phyloP scores from a whole-genome alignment of 148 eudicot species.

The Suaeda aralocaspica region DNA sequence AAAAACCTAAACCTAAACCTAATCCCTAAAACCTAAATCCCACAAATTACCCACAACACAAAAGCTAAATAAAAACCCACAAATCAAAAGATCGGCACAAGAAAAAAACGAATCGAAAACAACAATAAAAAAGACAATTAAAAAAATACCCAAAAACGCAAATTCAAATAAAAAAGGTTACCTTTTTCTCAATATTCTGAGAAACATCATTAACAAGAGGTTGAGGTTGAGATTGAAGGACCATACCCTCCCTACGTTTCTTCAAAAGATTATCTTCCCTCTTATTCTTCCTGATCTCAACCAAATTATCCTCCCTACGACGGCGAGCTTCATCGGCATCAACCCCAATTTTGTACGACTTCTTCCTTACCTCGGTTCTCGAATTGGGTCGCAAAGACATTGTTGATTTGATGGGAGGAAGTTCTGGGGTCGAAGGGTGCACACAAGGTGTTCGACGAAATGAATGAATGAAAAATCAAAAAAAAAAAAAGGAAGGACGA shows the following conservation, averaged over 20 bases:
- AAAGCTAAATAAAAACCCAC: constrained; percentile 11
- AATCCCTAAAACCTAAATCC: neutral
- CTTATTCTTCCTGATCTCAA: constrained; percentile 91
- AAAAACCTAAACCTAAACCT: constrained; percentile 10
- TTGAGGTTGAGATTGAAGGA: constrained; percentile 42
- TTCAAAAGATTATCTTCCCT: constrained; percentile 75
- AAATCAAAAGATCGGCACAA: constrained; percentile 25
- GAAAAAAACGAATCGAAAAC: neutral
- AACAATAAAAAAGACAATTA: neutral
- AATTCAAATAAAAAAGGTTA: neutral
- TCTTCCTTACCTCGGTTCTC: constrained; percentile 70
- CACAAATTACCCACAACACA: constrained; percentile 5
- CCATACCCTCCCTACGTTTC: constrained; percentile 69
- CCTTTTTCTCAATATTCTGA: constrained; percentile 60
- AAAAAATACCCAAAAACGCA: too few relatives aligned
- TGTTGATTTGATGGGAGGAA: constrained; percentile 4
- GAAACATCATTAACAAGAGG: constrained; percentile 41
- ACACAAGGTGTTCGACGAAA: constrained; percentile 22
- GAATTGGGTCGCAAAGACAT: constrained; percentile 80
- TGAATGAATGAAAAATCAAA: constrained; percentile 1
- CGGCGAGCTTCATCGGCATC: constrained; percentile 92
- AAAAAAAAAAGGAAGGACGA: neutral
- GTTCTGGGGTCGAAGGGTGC: neutral
- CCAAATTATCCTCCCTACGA: constrained; percentile 80
- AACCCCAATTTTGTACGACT: constrained; percentile 77